Evolutionary conservation across 495 filamentous ascomycete genomes (phyloP), one percentile per base, ranked within the genome.

Genomic region (Trypethelium eluteriae): DNA sequence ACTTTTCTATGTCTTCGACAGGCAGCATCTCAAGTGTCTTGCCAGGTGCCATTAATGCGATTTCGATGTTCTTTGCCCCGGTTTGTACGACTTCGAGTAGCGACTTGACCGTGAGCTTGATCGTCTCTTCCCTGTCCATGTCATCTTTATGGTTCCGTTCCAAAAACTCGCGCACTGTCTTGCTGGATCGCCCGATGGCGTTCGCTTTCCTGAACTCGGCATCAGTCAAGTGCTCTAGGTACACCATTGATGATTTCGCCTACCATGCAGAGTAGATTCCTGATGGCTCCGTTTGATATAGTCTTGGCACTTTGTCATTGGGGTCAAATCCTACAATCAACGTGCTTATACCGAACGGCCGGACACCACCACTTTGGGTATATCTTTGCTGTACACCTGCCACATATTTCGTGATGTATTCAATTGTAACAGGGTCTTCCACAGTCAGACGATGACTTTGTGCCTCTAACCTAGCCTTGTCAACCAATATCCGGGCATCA

Each of bases 341-440:
- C 39, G 95, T 98, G 80, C 92, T 96, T 75, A 98, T 96, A 65
- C 94, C 94, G 76, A 98, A 98, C 25, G 94, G 94, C 74, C 95
- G 81, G 2, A 98, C 94, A 81, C 94, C 94, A 78, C 94, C 94
- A 74, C 90, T 94, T 81, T 98, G 94, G 57, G 94, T 98, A 81
- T 98, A 98, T 75, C 91, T 84, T 82, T 98, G 94, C 81, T 98
- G 94, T 69, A 98, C 95, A 50, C 93, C 89, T 50, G 94, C 94
- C 65, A 98, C 88, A 76, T 97, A 96, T 80, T 98, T 98, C 65
- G 94, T 97, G 74, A 98, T 97, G 81, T 98, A 98, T 81, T 98
- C 94, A 75, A 98, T 96, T 47, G 88, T 92, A 66, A 95, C 91
- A 64, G 94, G 93, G 77, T 98, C 94, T 77, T 98, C 94, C 62